Conservation (phyloP, 2,329 filamentous ascomycete species). For the Trichoderma breve region DNA sequence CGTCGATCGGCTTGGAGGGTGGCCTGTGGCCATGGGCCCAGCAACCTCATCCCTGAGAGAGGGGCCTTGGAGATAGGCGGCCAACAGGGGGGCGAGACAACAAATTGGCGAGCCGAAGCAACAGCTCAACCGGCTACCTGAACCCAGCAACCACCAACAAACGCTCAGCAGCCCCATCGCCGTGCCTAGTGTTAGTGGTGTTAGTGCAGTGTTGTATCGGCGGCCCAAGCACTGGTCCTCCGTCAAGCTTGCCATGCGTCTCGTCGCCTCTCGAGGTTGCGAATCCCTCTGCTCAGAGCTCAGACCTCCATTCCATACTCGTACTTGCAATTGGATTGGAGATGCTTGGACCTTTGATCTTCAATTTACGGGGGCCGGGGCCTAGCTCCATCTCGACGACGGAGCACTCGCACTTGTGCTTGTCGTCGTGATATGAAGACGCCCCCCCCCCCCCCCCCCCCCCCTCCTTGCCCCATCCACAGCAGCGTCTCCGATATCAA, state of each 20-base stretch:
- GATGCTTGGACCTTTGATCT: slow-evolving; percentile 8
- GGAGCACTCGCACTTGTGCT: slow-evolving; percentile 1
- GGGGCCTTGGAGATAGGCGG: slow-evolving; percentile 14
- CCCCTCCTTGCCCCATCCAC: neutral
- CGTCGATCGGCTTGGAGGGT: slow-evolving; percentile 22
- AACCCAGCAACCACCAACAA: slow-evolving; percentile 10
- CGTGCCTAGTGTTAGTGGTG: neutral
- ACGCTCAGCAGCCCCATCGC: slow-evolving; percentile 12
- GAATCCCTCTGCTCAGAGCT: neutral
- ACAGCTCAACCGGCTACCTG: slow-evolving; percentile 5
- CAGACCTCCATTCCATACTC: neutral
- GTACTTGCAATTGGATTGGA: neutral
- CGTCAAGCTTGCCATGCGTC: slow-evolving; percentile 3
- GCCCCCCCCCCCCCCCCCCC: neutral
- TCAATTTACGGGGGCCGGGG: neutral
- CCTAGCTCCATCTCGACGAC: slow-evolving; percentile 4
- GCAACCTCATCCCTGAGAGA: slow-evolving; percentile 6
- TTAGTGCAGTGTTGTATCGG: neutral
- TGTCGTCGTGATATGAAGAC: neutral
- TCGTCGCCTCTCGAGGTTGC: neutral
- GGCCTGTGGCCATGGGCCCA: slow-evolving; percentile 8
- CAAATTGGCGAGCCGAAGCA: slow-evolving; percentile 14
- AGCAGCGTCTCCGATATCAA: neutral
- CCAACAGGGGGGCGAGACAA: slow-evolving; percentile 10
- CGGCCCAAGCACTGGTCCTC: neutral